Evolutionary conservation across 306 rosid genomes (phyloP).

Genomic region (Dalbergia cultrata): DNA sequence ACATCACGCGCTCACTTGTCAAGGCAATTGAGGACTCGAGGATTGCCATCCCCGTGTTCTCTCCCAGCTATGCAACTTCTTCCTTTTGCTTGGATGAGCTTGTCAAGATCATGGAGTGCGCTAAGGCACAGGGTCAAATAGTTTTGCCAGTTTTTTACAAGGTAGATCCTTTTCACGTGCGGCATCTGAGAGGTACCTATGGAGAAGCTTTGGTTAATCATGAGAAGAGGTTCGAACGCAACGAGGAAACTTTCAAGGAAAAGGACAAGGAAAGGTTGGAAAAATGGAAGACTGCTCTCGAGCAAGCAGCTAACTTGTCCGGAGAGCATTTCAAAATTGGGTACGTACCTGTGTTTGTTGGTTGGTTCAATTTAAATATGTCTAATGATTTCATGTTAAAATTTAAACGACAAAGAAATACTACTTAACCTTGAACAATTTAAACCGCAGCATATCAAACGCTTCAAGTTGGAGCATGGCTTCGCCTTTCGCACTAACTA

Average conservation of each 20-base stretch:
- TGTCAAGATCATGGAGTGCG: background rate
- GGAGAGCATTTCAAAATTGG: conserved; percentile 1
- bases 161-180: conserved; percentile 14
- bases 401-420: background rate
- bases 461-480: too few species aligned
- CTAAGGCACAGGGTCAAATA: background rate
- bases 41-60: background rate
- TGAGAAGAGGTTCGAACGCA: background rate
- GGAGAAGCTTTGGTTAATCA: background rate
- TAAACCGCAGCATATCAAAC: background rate
- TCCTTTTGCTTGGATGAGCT: background rate
- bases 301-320: background rate
- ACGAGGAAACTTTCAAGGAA: background rate
- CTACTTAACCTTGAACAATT: background rate
- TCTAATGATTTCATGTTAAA: background rate
- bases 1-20: background rate
- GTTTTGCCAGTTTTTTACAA: background rate
- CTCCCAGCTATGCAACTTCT: background rate
- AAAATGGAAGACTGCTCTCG: conserved; percentile 1
- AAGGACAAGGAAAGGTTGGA: background rate
- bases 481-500: too few species aligned
- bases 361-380: background rate
- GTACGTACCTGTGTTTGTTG: background rate
- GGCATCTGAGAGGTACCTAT: background rate
- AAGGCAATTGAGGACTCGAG: background rate